These are phyloP conservation scores for Lomentospora prolificans DNA, from an alignment of 2,329 filamentous ascomycete genomes.

Conservation along the genomic window DNA sequence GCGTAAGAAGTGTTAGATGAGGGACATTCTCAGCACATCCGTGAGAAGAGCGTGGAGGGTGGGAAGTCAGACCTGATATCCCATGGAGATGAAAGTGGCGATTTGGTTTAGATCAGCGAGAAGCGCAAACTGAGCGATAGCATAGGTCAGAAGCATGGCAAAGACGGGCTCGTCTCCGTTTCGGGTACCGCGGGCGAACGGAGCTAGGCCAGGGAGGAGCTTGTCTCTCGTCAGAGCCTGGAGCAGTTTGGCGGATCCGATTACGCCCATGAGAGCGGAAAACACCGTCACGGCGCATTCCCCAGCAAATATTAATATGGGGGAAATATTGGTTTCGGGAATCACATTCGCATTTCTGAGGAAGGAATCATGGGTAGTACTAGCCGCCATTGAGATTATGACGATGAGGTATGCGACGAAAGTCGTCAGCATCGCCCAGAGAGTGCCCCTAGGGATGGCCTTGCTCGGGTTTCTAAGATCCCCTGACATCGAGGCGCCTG, in stretches of 20 bases:
- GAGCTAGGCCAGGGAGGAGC: constrained; percentile 62
- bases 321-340: constrained; percentile 69
- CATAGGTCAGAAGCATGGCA: constrained; percentile 67
- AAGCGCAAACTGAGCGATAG: constrained; percentile 68
- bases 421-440: constrained; percentile 67
- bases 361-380: constrained; percentile 64
- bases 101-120: constrained; percentile 81
- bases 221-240: constrained; percentile 75
- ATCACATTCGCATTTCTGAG: constrained; percentile 70
- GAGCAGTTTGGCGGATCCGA: constrained; percentile 74
- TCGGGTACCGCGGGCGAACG: constrained; percentile 66
- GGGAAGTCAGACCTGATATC: constrained; percentile 51
- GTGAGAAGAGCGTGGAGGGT: neutral
- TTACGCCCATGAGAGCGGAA: constrained; percentile 78
- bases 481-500: constrained; percentile 83
- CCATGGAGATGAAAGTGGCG: constrained; percentile 83
- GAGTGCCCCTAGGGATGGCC: constrained; percentile 74
- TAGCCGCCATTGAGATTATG: constrained; percentile 67
- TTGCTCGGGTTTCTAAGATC: constrained; percentile 75
- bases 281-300: constrained; percentile 79
- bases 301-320: constrained; percentile 63
- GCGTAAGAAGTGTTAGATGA: neutral
- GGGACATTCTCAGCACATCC: too few species aligned
- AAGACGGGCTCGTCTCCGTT: constrained; percentile 64
- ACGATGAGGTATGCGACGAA: constrained; percentile 68